phyloP scores from a whole-genome alignment of 1,284 basidiomycete genomes.

The Calocybe gambosa region DNA sequence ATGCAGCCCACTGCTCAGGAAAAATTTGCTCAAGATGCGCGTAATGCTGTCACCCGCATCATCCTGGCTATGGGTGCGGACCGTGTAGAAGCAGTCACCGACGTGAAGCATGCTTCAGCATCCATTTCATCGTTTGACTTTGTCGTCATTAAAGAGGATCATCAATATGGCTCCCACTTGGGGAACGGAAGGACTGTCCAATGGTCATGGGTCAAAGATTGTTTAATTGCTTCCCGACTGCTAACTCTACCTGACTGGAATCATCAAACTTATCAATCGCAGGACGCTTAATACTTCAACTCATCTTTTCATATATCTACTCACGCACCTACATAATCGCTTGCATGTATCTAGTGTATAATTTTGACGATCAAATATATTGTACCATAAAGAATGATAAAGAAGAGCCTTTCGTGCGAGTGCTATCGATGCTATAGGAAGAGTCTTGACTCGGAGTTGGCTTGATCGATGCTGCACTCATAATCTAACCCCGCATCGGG shows the following conservation, averaged over 20 bases:
- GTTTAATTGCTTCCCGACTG: conserved; percentile 56
- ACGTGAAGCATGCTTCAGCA: conserved; percentile 28
- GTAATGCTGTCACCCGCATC: conserved; percentile 38
- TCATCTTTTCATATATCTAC: background rate
- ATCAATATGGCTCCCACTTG: conserved; percentile 24
- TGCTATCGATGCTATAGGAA: background rate
- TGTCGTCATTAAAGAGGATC: conserved; percentile 55
- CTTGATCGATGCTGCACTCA: background rate
- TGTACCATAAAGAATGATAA: too few relatives aligned
- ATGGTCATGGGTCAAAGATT: conserved; percentile 78
- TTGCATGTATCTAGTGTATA: conserved; percentile 4
- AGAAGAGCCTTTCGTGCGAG: too few relatives aligned
- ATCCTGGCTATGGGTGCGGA: conserved; percentile 71
- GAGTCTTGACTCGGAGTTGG: too few relatives aligned
- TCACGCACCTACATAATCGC: conserved; percentile 6
- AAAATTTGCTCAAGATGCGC: conserved; percentile 27
- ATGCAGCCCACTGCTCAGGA: conserved; percentile 20
- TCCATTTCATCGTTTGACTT: conserved; percentile 42
- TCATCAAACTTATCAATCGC: conserved; percentile 10
- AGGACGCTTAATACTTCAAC: conserved; percentile 14
- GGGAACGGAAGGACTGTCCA: conserved; percentile 34
- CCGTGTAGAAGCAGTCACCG: conserved; percentile 49
- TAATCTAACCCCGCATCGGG: conserved; percentile 25
- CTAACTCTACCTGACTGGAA: conserved; percentile 29
- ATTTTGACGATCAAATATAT: conserved; percentile 7